Conservation (phyloP, 2,329 filamentous ascomycete genomes). For the Cladosporium sp. region DNA sequence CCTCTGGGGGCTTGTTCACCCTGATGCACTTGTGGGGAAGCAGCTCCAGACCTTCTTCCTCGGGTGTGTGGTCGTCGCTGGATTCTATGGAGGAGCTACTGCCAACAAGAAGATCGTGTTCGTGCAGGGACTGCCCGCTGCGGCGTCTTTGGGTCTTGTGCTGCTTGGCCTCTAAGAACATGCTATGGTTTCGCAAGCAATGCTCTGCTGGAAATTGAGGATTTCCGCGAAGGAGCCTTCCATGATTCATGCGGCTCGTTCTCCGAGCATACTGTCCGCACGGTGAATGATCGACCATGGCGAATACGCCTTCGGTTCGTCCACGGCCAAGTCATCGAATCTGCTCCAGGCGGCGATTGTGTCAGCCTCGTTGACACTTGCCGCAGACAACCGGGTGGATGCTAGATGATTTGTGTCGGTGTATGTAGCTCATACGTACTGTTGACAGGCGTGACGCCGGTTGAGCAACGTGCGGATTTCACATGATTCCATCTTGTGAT, state of each 20-base stretch:
- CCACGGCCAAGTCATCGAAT: neutral
- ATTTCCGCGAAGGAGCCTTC: neutral
- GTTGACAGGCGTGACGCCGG: neutral
- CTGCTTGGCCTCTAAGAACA: neutral
- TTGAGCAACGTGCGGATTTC: neutral
- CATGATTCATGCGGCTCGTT: too few relatives aligned
- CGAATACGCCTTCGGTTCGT: neutral
- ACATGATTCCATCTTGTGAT: neutral
- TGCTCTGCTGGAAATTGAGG: neutral
- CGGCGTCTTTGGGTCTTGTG: neutral
- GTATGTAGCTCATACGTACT: neutral
- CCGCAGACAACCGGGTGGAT: neutral
- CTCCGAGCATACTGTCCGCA: too few relatives aligned
- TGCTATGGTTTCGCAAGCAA: neutral
- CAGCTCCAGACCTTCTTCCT: neutral
- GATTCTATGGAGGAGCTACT: neutral
- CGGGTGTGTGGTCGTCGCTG: neutral
- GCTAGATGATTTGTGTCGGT: neutral
- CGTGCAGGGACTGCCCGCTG: neutral
- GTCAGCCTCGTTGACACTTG: neutral
- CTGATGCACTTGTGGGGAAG: neutral
- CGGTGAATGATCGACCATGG: too few relatives aligned
- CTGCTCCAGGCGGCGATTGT: neutral
- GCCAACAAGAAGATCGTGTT: constrained; percentile 1
- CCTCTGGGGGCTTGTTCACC: neutral